A percentile compares a stretch with the other conserved stretches of the same genome.
phyloP scores from a whole-genome alignment of 2,329 filamentous ascomycete species.

The Zymoseptoria pseudotritici region DNA sequence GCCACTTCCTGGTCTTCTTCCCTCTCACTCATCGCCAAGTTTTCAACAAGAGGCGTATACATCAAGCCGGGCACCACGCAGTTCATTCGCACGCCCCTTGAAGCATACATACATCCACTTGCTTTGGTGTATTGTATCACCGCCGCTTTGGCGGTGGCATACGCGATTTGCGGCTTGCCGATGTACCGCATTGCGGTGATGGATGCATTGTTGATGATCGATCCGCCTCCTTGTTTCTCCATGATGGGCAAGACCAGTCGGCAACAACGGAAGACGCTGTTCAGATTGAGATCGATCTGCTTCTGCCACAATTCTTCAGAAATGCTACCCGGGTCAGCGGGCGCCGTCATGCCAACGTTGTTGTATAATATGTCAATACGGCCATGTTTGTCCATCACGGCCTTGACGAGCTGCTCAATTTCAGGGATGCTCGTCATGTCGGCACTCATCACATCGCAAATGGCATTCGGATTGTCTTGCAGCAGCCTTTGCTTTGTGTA shows the following conservation, averaged over 20 bases:
- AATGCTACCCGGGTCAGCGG: slow-evolving; percentile 43
- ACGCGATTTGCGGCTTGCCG: slow-evolving; percentile 47
- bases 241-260: slow-evolving; percentile 49
- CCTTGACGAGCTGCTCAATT: slow-evolving; percentile 39
- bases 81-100: slow-evolving; percentile 41
- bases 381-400: slow-evolving; percentile 36
- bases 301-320: slow-evolving; percentile 43
- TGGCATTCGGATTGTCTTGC: slow-evolving; percentile 30
- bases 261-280: slow-evolving; percentile 47
- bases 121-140: slow-evolving; percentile 25
- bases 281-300: slow-evolving; percentile 51
- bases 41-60: slow-evolving; percentile 46
- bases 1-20: slow-evolving; percentile 44
- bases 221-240: slow-evolving; percentile 39
- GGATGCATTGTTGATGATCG: slow-evolving; percentile 41
- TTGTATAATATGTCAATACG: slow-evolving; percentile 46
- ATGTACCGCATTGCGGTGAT: slow-evolving; percentile 48
- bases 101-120: slow-evolving; percentile 42
- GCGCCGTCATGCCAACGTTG: slow-evolving; percentile 39
- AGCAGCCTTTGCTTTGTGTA: slow-evolving; percentile 30
- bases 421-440: slow-evolving; percentile 45
- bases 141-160: slow-evolving; percentile 31
- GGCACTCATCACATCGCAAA: slow-evolving; percentile 28
- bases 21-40: slow-evolving; percentile 38
- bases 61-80: slow-evolving; percentile 51